A percentile compares a stretch with the other conserved stretches of the same genome.
Conservation (phyloP, 495 filamentous ascomycete species). For the Acidomyces sp. region DNA sequence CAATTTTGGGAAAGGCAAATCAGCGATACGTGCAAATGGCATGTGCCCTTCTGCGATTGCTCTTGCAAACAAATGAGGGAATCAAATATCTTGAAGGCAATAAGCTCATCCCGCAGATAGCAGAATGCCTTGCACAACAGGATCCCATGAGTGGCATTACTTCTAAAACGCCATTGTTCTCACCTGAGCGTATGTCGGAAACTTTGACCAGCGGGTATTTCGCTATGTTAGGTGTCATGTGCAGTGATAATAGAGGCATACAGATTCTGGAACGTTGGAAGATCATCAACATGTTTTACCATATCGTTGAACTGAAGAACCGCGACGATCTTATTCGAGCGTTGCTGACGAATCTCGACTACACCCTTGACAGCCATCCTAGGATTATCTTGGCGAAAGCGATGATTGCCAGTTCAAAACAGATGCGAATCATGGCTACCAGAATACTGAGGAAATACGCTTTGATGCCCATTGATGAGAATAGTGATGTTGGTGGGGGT, state of each 20-base stretch:
- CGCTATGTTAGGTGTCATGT: slow-evolving; percentile 75
- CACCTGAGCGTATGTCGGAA: slow-evolving; percentile 63
- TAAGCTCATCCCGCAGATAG: slow-evolving; percentile 83
- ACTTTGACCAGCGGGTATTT: slow-evolving; percentile 89
- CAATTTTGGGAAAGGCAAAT: slow-evolving; percentile 78
- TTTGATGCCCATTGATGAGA: slow-evolving; percentile 28
- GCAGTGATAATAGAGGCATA: slow-evolving; percentile 64
- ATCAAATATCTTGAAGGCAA: slow-evolving; percentile 75
- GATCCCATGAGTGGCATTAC: slow-evolving; percentile 86
- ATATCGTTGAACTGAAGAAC: slow-evolving; percentile 80
- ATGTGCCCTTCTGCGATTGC: slow-evolving; percentile 70
- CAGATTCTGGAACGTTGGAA: slow-evolving; percentile 91
- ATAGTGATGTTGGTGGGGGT: slow-evolving; percentile 15
- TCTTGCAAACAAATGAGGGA: slow-evolving; percentile 75
- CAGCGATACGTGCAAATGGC: slow-evolving; percentile 88
- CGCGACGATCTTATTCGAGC: slow-evolving; percentile 82
- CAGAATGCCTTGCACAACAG: slow-evolving; percentile 87
- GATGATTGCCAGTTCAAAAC: slow-evolving; percentile 79
- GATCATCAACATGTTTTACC: slow-evolving; percentile 98
- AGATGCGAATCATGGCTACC: slow-evolving; percentile 76
- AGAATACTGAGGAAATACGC: slow-evolving; percentile 75
- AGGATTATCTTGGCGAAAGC: slow-evolving; percentile 87
- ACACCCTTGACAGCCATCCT: slow-evolving; percentile 73
- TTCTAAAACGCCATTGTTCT: slow-evolving; percentile 77
- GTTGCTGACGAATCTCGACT: slow-evolving; percentile 82